These are phyloP conservation scores for Dactylellina drechsleri DNA, from an alignment of 2,329 filamentous ascomycete species.

Conservation along the genomic window DNA sequence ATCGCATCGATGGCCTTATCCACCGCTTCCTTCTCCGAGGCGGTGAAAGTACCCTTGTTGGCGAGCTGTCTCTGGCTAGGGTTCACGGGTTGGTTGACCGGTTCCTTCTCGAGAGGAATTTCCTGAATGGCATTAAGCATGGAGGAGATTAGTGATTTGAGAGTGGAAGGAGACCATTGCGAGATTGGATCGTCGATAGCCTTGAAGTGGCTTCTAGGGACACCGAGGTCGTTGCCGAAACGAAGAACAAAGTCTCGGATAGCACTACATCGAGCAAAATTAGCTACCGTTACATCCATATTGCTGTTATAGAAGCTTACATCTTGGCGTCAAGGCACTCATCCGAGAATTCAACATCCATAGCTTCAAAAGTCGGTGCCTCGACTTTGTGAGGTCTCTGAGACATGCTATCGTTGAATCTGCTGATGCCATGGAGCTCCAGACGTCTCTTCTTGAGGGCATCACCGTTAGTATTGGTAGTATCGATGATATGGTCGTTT, in stretches of 20 bases:
- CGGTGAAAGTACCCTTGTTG: slow-evolving; percentile 50
- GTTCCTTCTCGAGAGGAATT: slow-evolving; percentile 46
- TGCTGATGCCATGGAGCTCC: slow-evolving; percentile 41
- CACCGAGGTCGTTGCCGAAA: slow-evolving; percentile 41
- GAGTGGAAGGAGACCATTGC: slow-evolving; percentile 40
- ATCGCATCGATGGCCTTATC: slow-evolving; percentile 49
- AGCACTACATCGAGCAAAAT: slow-evolving; percentile 19
- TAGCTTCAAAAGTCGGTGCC: slow-evolving; percentile 41
- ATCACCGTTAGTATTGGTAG: slow-evolving; percentile 18
- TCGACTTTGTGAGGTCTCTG: slow-evolving; percentile 39
- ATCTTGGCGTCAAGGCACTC: slow-evolving; percentile 50
- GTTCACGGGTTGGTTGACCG: slow-evolving; percentile 14
- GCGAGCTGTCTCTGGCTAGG: slow-evolving; percentile 37
- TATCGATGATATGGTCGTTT: slow-evolving; percentile 29
- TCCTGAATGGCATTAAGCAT: slow-evolving; percentile 49
- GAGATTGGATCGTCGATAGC: slow-evolving; percentile 44
- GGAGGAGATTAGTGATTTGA: slow-evolving; percentile 42
- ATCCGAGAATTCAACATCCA: slow-evolving; percentile 45
- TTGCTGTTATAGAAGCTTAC: slow-evolving; percentile 23
- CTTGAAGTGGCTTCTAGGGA: slow-evolving; percentile 44
- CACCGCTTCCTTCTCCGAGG: slow-evolving; percentile 40
- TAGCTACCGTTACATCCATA: neutral
- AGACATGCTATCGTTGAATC: slow-evolving; percentile 13
- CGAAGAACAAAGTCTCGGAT: slow-evolving; percentile 46
- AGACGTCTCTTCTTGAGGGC: slow-evolving; percentile 47